These are phyloP conservation scores for Metarhizium rileyi DNA, from an alignment of 2,329 filamentous ascomycete species.

Conservation along the genomic window DNA sequence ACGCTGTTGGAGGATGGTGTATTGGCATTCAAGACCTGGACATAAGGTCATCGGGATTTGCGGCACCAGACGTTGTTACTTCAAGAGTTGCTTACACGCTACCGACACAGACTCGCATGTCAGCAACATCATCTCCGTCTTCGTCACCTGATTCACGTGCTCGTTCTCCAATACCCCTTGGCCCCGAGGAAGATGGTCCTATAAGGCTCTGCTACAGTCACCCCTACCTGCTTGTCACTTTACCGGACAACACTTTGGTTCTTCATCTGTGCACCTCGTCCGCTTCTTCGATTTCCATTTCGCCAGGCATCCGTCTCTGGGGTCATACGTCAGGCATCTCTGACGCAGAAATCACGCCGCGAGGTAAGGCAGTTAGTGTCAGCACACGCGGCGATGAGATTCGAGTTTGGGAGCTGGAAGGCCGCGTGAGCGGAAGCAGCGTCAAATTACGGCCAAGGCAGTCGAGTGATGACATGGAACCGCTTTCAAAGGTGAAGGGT, in stretches of 20 bases:
- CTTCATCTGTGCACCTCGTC: conserved; percentile 74
- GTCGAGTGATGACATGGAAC: conserved; percentile 11
- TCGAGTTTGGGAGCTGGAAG: conserved; percentile 84
- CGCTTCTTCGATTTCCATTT: conserved; percentile 54
- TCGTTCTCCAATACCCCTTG: conserved; percentile 4
- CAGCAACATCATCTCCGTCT: conserved; percentile 8
- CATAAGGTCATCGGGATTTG: conserved; percentile 32
- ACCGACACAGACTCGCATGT: conserved; percentile 19
- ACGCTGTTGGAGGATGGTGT: conserved; percentile 72
- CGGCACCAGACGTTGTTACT: conserved; percentile 20
- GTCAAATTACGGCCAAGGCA: conserved; percentile 39
- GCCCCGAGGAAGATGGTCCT: conserved; percentile 33
- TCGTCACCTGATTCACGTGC: conserved; percentile 9
- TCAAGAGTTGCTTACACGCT: conserved; percentile 28
- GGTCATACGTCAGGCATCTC: conserved; percentile 87
- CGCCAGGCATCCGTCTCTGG: conserved; percentile 69
- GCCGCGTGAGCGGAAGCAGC: conserved; percentile 46
- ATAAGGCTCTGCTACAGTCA: conserved; percentile 62
- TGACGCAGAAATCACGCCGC: conserved; percentile 71
- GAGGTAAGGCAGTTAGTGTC: conserved; percentile 85
- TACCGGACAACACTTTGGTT: conserved; percentile 80
- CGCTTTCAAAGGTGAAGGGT: conserved; percentile 9
- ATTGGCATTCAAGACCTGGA: conserved; percentile 86
- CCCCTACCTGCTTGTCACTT: conserved; percentile 74
- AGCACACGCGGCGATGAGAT: conserved; percentile 70